A percentile compares a stretch with the other conserved stretches of the same genome.
Conservation (phyloP, 75 land plant species). For the Sequoiadendron giganteum region DNA sequence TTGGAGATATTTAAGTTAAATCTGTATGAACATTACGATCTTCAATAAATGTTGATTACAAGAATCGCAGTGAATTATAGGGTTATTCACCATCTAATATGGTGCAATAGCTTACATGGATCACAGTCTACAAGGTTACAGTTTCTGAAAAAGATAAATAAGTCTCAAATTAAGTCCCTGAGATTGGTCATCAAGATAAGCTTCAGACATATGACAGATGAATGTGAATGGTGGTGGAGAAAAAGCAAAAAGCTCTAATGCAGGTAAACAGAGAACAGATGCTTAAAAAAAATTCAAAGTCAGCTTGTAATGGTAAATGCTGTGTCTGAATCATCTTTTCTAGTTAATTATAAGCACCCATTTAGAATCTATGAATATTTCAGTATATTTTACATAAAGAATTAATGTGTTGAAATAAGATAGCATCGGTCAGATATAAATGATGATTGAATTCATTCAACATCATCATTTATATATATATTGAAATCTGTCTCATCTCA, state of each 20-base stretch:
- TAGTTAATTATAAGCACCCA: not conserved
- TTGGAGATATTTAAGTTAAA: too few relatives aligned
- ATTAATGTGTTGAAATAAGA: too few relatives aligned
- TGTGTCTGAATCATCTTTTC: not conserved
- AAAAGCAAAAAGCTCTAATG: not conserved
- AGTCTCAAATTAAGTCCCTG: not conserved
- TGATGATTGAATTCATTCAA: too few relatives aligned
- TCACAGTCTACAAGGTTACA: not conserved
- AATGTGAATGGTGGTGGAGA: not conserved
- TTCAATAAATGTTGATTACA: too few relatives aligned
- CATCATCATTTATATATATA: too few relatives aligned
- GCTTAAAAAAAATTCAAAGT: not conserved
- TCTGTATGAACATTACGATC: too few relatives aligned
- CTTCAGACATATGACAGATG: not conserved
- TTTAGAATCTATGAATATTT: not conserved
- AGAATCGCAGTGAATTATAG: too few relatives aligned
- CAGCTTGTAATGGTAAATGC: not conserved
- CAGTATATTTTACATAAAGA: not conserved
- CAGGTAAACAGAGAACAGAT: not conserved
- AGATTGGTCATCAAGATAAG: not conserved
- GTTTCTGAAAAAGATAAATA: not conserved
- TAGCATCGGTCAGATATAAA: too few relatives aligned
- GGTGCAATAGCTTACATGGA: not conserved
- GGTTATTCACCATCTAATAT: too few relatives aligned
- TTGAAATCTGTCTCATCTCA: too few relatives aligned